Evolutionary conservation across 192 early-diverging fungal genomes (phyloP), one percentile per base, ranked within the genome.

Genomic region (Backusella luteola): DNA sequence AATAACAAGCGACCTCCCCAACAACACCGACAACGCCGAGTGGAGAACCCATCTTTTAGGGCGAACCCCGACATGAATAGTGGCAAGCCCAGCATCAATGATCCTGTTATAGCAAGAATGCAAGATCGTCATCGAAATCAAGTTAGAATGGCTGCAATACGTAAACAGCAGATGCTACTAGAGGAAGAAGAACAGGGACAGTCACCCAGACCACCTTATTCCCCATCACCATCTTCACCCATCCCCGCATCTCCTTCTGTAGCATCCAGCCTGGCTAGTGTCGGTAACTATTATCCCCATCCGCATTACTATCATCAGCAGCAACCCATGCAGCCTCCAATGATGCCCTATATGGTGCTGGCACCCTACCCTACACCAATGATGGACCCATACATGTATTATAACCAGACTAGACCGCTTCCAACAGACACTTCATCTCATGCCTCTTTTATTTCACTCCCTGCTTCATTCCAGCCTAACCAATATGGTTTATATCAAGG

Each of bases 91-190:
- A 29, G 26, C 0, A 63, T 63, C 34, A 77, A 70, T 44, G 38
- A 77, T 38, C 36, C 70, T 12, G 42, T 77, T 53, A 59, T 77
- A 26, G 59, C n/a, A 11, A 41, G 56, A 21, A 77, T 77, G 76
- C 52, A 77, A 38, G 76, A 77, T 29, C 68, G 76, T 6, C 76
- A 77, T n/a, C n/a, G 76, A 15, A 49, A 77, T 2, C 76, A 77
- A 38, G 71, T 63, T 41, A 77, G 71, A 70, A 49, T 77, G 44
- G 70, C 59, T 11, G 69, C 69, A 11, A 35, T 72, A 26, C 76
- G 70, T 41, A 70, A 56, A 34, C 76, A 76, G 49, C 74, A 38
- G 46, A 42, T 52, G 29, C 17, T 44, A 6, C 56, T 63, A 5
- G 56, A 63, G n/a, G 56, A 63, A 9, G 56, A 29, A 29, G 56